Evolutionary conservation across 805 yeast genomes (phyloP), one percentile per base, ranked within the genome.

Genomic region (Lachancea mirantina): DNA sequence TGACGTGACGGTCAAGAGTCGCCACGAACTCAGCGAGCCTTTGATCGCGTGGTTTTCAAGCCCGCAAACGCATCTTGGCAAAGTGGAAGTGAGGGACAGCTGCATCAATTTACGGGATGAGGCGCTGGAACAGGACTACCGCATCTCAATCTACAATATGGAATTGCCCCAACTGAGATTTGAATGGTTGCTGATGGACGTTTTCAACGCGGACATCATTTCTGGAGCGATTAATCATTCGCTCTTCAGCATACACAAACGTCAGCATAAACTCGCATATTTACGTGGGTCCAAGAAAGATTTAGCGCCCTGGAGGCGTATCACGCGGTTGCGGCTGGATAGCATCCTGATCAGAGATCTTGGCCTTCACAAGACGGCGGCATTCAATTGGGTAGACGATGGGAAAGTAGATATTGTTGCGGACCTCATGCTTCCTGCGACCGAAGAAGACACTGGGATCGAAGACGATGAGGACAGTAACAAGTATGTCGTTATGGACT

Each of bases 201-300:
- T 82, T 34, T 69, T 82, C 57, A 77, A 76, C 50, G 84, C 87
- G 9, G 67, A 68, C 35, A 75, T 78, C 30, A 75, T 79, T 19
- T 75, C 82, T 10, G 94, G 94, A 0, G 74, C 88, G 0, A 64
- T 82, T 9, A 79, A 81, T 47, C 79, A 79, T 34, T 74, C 92
- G 1, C 63, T 83, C 55, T 81, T 82, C 57, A 79, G 87, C 1
- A 67, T 83, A 14, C 92, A 82, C 46, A 80, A 80, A 49, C 72
- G 82, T 45, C 89, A 81, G 49, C 69, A 71, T 39, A 68, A 70
- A 35, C 57, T 67, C 39, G 71, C 74, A 0, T 67, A 66, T 40
- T 63, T 68, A 19, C 57, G 52, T 22, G 64, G 60, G 35, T 42
- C 59, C 20, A 53, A 53, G 16, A 56, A 55, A 19, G 64, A 64